A percentile compares a stretch with the other conserved stretches of the same genome.
These are phyloP conservation scores for Russula virescens DNA, from an alignment of 768 basidiomycete genomes.

Conservation along the genomic window DNA sequence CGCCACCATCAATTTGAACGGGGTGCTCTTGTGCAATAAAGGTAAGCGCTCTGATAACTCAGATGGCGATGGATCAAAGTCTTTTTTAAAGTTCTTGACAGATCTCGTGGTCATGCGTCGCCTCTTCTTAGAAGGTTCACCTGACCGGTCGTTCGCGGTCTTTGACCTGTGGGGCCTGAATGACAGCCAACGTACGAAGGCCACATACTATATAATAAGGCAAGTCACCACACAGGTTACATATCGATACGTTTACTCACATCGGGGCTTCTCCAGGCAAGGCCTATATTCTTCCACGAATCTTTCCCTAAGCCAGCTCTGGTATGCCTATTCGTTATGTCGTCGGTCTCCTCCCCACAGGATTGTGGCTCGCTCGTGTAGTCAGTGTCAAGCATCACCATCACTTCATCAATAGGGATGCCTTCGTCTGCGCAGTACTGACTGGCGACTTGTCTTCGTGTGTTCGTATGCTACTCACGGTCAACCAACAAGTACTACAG, in stretches of 20 bases:
- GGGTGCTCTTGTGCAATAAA: neutral
- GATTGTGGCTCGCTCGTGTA: neutral
- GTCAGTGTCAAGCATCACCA: neutral
- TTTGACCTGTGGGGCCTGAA: neutral
- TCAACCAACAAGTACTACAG: too few species aligned
- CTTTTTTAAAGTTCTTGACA: neutral
- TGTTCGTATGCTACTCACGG: neutral
- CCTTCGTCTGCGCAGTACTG: neutral
- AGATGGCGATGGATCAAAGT: neutral
- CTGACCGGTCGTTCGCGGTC: too few species aligned
- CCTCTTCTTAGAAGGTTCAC: neutral
- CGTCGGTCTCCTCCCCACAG: neutral
- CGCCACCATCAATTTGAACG: neutral
- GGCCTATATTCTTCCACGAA: neutral
- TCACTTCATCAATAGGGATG: neutral
- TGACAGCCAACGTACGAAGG: neutral
- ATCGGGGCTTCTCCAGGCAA: neutral
- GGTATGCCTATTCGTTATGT: neutral
- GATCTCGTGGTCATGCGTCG: neutral
- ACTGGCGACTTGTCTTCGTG: neutral
- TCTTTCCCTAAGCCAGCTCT: neutral
- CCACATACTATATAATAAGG: neutral
- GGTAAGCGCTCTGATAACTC: neutral
- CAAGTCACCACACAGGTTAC: neutral
- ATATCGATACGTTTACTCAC: neutral